phyloP scores from a whole-genome alignment of 805 yeast genomes.

The Cyberlindnera xylosilytica region DNA sequence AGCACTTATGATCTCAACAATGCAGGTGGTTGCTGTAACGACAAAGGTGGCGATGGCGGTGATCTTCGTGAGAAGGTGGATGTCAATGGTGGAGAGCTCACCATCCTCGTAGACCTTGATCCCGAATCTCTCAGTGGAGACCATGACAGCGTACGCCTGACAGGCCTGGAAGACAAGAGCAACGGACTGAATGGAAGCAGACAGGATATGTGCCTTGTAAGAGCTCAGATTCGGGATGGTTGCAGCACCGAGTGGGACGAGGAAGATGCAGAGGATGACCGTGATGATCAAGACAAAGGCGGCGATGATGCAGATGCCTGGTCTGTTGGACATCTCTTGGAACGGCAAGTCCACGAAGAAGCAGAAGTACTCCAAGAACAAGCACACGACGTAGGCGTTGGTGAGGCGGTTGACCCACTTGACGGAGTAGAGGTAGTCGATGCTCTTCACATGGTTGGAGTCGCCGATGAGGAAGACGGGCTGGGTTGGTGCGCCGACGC shows the following conservation, averaged over 20 bases:
- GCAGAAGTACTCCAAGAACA: conserved; percentile 16
- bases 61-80: not conserved
- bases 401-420: conserved; percentile 1
- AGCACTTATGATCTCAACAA: conserved; percentile 1
- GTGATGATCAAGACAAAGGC: conserved; percentile 9
- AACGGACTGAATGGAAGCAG: conserved; percentile 4
- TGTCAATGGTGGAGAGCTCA: not conserved
- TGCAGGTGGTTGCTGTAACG: not conserved
- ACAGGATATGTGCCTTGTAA: conserved; percentile 3
- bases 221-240: conserved; percentile 7
- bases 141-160: not conserved
- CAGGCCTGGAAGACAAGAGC: conserved; percentile 1
- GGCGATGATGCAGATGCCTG: conserved; percentile 13
- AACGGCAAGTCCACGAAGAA: conserved; percentile 17
- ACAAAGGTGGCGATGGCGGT: not conserved
- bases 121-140: conserved; percentile 1
- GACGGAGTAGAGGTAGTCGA: conserved; percentile 6
- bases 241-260: conserved; percentile 9
- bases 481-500: not conserved
- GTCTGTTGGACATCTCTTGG: conserved; percentile 20
- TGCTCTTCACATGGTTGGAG: conserved; percentile 5
- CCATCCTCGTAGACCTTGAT: not conserved
- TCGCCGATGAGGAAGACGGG: conserved; percentile 2
- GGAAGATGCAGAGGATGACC: conserved; percentile 10
- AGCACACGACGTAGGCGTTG: not conserved